phyloP scores from a whole-genome alignment of 169 alveolate genomes.

The Cystoisospora suis region DNA sequence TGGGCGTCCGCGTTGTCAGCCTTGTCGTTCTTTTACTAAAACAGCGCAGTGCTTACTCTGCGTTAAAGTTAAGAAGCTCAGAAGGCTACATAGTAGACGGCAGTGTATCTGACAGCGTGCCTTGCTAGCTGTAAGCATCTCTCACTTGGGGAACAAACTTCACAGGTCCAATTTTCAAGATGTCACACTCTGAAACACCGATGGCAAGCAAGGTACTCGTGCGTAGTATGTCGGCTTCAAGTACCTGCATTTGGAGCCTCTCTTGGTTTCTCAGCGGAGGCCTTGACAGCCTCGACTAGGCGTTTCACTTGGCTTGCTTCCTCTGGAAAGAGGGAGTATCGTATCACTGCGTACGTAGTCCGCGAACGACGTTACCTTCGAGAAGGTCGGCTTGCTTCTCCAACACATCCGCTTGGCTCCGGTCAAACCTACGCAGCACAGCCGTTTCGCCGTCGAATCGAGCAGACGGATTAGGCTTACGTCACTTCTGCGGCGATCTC shows the following conservation, averaged over 20 bases:
- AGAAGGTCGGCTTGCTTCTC: slow-evolving; percentile 49
- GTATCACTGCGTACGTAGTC: neutral
- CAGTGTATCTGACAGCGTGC: too few relatives aligned
- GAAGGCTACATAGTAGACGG: slow-evolving; percentile 37
- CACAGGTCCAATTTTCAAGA: slow-evolving; percentile 75
- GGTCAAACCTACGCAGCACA: slow-evolving; percentile 29
- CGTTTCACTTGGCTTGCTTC: slow-evolving; percentile 50
- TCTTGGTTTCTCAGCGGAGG: slow-evolving; percentile 6
- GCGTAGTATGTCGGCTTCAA: neutral
- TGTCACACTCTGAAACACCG: slow-evolving; percentile 67
- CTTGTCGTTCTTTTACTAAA: neutral
- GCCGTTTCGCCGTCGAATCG: neutral
- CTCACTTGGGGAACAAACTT: slow-evolving; percentile 75
- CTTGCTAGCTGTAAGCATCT: too few relatives aligned
- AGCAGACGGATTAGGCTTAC: neutral
- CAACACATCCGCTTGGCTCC: slow-evolving; percentile 48
- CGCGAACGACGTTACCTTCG: slow-evolving; percentile 22
- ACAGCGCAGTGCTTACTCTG: slow-evolving; percentile 23
- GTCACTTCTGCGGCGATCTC: slow-evolving; percentile 4
- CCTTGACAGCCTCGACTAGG: slow-evolving; percentile 49
- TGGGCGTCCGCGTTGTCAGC: neutral
- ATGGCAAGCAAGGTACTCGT: neutral
- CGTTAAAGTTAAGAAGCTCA: slow-evolving; percentile 46
- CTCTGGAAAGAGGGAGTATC: neutral
- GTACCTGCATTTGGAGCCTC: slow-evolving; percentile 50